Evolutionary conservation across 179 eudicot species (phyloP).

Genomic region (Camellia oleifera): DNA sequence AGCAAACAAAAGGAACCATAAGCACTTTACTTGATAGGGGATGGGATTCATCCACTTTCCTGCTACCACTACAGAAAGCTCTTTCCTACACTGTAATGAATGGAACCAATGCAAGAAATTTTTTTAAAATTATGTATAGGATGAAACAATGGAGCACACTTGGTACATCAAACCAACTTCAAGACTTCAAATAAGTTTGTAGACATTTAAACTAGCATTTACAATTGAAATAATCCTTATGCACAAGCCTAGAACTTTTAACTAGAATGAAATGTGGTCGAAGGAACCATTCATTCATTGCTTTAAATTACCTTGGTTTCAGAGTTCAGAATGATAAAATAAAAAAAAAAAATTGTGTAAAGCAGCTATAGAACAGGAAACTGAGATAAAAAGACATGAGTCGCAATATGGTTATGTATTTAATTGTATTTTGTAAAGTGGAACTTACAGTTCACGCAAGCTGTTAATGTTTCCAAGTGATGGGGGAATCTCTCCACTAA

Average conservation of each 20-base stretch:
- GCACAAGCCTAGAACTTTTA: conserved; percentile 6
- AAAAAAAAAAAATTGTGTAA: neutral
- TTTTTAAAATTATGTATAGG: neutral
- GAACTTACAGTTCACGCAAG: conserved; percentile 83
- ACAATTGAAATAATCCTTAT: neutral
- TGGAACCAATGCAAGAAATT: neutral
- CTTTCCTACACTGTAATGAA: neutral
- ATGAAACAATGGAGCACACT: neutral
- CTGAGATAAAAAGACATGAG: neutral
- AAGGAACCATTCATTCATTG: conserved; percentile 6
- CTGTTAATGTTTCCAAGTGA: conserved; percentile 62
- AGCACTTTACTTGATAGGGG: neutral
- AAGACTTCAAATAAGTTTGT: neutral
- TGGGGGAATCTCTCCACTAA: conserved; percentile 76
- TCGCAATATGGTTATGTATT: neutral
- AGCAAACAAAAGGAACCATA: neutral
- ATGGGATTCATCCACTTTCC: neutral
- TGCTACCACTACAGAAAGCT: neutral
- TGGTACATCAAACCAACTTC: neutral
- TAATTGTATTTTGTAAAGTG: neutral
- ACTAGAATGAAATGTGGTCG: neutral
- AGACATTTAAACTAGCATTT: neutral
- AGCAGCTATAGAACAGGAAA: neutral
- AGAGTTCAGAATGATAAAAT: neutral
- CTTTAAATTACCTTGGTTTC: neutral